Evolutionary conservation across 2,329 filamentous ascomycete species (phyloP).

Genomic region (Venturia nashicola): DNA sequence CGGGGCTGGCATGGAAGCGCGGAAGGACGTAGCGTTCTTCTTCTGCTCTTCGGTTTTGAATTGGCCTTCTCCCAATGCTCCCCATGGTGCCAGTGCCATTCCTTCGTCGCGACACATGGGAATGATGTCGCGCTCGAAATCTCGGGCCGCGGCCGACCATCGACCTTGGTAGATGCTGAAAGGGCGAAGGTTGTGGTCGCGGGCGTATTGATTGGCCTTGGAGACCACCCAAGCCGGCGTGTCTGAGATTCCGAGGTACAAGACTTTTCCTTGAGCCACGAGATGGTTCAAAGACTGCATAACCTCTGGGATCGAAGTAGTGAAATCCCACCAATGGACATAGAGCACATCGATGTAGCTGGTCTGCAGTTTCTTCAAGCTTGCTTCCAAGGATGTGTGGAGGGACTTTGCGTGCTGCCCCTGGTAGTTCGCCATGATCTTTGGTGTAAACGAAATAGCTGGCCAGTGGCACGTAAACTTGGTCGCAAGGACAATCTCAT

Average conservation of each 20-base stretch:
- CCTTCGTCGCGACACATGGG: constrained; percentile 52
- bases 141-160: constrained; percentile 49
- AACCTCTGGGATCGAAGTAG: constrained; percentile 23
- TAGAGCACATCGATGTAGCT: constrained; percentile 23
- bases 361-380: constrained; percentile 29
- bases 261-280: constrained; percentile 24
- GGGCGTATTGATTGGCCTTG: constrained; percentile 45
- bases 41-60: constrained; percentile 29
- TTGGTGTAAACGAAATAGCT: constrained; percentile 16
- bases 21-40: constrained; percentile 19
- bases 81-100: constrained; percentile 48
- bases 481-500: constrained; percentile 42
- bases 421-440: constrained; percentile 28
- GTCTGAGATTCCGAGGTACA: constrained; percentile 27
- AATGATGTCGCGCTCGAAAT: constrained; percentile 58
- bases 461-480: constrained; percentile 35
- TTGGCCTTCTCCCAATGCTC: constrained; percentile 32
- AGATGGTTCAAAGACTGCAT: constrained; percentile 26
- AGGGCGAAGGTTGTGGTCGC: constrained; percentile 54
- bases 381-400: constrained; percentile 24
- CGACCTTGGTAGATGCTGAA: constrained; percentile 59
- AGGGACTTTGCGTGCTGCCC: constrained; percentile 29
- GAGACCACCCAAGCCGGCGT: constrained; percentile 29
- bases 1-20: constrained; percentile 23
- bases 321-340: constrained; percentile 23